Percentiles rank a stretch among this genome's conserved stretches.
Conservation (phyloP, 345 rosid genomes). For the Heritiera fomes region DNA sequence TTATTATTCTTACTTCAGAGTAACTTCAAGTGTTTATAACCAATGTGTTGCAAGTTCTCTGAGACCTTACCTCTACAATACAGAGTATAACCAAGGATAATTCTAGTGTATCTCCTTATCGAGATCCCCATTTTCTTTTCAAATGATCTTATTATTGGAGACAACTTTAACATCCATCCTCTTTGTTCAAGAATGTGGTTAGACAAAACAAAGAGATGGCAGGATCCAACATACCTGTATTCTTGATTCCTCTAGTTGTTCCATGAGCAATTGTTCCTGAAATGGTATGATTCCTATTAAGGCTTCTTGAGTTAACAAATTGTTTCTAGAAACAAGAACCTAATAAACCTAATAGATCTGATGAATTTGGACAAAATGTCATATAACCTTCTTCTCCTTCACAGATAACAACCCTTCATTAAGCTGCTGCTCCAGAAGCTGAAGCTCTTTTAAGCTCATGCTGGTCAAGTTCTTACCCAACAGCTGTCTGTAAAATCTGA, state of each 20-base stretch:
- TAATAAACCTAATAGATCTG: not conserved
- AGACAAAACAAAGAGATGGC: conserved; percentile 13
- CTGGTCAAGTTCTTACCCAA: conserved; percentile 61
- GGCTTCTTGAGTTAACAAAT: conserved; percentile 11
- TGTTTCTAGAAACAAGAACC: not conserved
- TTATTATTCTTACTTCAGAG: not conserved
- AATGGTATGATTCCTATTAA: conserved; percentile 29
- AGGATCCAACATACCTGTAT: conserved; percentile 47
- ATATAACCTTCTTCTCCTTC: conserved; percentile 70
- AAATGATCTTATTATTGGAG: conserved; percentile 7
- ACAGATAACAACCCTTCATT: conserved; percentile 64
- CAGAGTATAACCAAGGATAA: not conserved
- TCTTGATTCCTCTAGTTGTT: conserved; percentile 80
- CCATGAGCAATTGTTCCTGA: conserved; percentile 72
- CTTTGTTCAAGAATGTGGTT: not conserved
- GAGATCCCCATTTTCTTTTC: not conserved
- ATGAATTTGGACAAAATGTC: not conserved
- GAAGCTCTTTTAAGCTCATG: conserved; percentile 70
- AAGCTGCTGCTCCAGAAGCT: conserved; percentile 69
- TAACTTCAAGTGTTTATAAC: not conserved
- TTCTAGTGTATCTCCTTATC: not conserved
- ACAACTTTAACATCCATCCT: not conserved
- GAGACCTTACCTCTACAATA: not conserved
- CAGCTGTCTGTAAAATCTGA: conserved; percentile 47
- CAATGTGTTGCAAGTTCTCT: not conserved